Evolutionary conservation across 225 moss, liverwort and hornwort genomes (phyloP).

Genomic region (Neckera pumila): DNA sequence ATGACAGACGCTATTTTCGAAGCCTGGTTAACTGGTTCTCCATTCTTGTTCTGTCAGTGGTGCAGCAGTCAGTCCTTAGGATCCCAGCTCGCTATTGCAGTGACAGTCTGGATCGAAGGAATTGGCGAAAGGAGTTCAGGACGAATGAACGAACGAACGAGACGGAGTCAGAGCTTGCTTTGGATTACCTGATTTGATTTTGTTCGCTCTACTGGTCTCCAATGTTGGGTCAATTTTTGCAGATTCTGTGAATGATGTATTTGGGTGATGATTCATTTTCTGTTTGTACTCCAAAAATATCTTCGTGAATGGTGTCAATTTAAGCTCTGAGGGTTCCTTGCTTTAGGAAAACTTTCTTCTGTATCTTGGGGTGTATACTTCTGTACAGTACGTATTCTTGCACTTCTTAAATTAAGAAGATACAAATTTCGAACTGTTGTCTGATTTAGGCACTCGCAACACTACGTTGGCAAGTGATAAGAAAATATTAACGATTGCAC

Average conservation of each 20-base stretch:
- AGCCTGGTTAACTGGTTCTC: neutral
- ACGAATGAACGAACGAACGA: neutral
- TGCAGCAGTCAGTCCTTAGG: neutral
- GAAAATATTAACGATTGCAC: neutral
- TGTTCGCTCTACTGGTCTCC: neutral
- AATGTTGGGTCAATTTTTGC: neutral
- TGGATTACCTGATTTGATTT: neutral
- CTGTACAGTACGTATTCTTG: slow-evolving; percentile 25
- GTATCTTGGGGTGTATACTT: slow-evolving; percentile 56
- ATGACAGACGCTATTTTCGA: neutral
- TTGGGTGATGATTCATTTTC: neutral
- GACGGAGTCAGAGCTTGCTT: neutral
- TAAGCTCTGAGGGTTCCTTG: slow-evolving; percentile 31
- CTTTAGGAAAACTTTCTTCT: slow-evolving; percentile 50
- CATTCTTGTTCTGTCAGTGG: neutral
- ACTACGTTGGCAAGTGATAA: neutral
- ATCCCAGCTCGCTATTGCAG: neutral
- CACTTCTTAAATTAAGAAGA: neutral
- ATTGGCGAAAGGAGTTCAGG: neutral
- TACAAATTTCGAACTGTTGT: neutral
- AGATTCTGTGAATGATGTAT: neutral
- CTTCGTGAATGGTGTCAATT: slow-evolving; percentile 1
- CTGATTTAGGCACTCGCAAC: neutral
- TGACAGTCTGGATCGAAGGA: neutral
- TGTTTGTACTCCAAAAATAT: neutral